These are phyloP conservation scores for Flagelloscypha sp. DNA, from an alignment of 768 basidiomycete genomes.

Conservation along the genomic window DNA sequence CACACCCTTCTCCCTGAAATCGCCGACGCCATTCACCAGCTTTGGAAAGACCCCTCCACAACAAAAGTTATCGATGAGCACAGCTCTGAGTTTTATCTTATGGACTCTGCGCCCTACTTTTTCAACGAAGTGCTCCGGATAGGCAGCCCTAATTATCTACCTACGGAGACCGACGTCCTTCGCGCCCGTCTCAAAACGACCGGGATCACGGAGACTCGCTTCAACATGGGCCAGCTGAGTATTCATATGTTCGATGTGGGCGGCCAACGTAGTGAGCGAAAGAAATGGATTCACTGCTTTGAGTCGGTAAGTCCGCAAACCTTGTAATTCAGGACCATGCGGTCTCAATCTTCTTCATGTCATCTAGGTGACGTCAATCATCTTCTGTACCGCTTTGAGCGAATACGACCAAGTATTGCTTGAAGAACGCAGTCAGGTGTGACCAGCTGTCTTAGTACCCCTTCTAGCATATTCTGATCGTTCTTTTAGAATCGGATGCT, in stretches of 20 bases:
- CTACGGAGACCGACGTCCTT: conserved; percentile 40
- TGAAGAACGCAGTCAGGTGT: conserved; percentile 58
- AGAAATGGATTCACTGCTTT: conserved; percentile 46
- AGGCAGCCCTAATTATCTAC: conserved; percentile 32
- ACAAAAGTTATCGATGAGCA: conserved; percentile 15
- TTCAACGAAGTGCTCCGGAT: conserved; percentile 39
- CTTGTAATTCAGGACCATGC: too few relatives aligned
- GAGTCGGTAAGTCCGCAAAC: too few relatives aligned
- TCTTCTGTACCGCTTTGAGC: conserved; percentile 63
- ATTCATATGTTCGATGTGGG: conserved; percentile 75
- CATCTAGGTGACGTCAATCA: conserved; percentile 62
- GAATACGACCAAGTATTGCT: conserved; percentile 70
- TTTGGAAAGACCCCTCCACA: conserved; percentile 70
- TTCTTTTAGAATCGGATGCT: conserved; percentile 59
- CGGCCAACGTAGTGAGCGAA: conserved; percentile 40
- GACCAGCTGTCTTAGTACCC: conserved; percentile 14
- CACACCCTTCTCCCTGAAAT: conserved; percentile 54
- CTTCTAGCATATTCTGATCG: neutral
- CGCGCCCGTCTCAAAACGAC: conserved; percentile 40
- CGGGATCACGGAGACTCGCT: conserved; percentile 40
- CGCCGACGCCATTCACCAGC: conserved; percentile 56
- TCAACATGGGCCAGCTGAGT: conserved; percentile 19
- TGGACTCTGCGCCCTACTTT: conserved; percentile 47
- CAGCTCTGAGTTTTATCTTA: conserved; percentile 38
- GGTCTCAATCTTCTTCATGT: too few relatives aligned